Conservation (phyloP, 2,329 filamentous ascomycete species). For the Coniochaeta sp. region DNA sequence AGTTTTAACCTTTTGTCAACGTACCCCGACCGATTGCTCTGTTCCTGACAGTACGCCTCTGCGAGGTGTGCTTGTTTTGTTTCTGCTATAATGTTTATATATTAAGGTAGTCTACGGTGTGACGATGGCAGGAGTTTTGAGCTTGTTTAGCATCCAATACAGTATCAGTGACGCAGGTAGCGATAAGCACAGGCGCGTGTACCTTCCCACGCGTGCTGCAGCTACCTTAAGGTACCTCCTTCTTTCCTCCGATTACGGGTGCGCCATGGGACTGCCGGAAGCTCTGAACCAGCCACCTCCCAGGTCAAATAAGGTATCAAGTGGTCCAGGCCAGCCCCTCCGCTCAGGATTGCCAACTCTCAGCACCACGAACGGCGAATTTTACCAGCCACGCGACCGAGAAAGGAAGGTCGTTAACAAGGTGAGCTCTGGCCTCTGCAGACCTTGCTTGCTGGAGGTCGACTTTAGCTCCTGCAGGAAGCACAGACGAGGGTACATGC, state of each 20-base stretch:
- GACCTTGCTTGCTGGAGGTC: neutral
- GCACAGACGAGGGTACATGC: neutral
- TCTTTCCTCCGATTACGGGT: too few relatives aligned
- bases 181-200: neutral
- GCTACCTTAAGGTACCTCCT: too few relatives aligned
- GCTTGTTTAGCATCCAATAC: neutral
- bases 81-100: neutral
- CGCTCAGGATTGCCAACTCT: neutral
- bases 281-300: neutral
- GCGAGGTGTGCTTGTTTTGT: neutral
- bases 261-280: neutral
- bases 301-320: neutral
- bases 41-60: neutral
- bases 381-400: neutral
- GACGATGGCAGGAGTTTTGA: neutral
- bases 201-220: too few relatives aligned
- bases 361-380: neutral
- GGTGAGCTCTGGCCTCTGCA: neutral
- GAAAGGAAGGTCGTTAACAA: conserved; percentile 1
- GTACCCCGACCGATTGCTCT: neutral
- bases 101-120: neutral
- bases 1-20: neutral
- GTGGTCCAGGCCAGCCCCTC: neutral
- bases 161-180: neutral
- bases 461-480: conserved; percentile 1